phyloP scores from a whole-genome alignment of 768 basidiomycete genomes.

The Leccinum broughii region DNA sequence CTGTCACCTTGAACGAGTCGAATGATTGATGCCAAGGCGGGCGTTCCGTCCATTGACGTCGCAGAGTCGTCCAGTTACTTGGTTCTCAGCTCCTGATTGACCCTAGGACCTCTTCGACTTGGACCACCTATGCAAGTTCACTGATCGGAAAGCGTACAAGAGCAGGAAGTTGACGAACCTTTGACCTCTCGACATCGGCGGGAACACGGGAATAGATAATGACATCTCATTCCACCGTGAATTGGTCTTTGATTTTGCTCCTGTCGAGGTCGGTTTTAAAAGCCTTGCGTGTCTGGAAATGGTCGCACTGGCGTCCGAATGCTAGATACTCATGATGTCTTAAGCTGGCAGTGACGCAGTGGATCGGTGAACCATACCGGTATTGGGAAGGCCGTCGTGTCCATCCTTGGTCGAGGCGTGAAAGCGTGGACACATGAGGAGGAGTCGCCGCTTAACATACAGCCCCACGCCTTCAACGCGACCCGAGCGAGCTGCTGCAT shows the following conservation, averaged over 20 bases:
- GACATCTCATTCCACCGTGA: constrained; percentile 15
- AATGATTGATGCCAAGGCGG: background rate
- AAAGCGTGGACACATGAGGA: constrained; percentile 19
- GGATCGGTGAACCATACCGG: constrained; percentile 26
- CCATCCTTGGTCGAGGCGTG: constrained; percentile 16
- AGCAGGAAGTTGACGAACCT: background rate
- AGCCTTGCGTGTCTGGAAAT: constrained; percentile 45
- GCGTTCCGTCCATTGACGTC: too few species aligned
- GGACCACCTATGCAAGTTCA: too few species aligned
- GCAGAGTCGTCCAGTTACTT: too few species aligned
- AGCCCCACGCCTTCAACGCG: constrained; percentile 48
- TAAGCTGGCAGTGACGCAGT: background rate
- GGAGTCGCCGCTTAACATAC: constrained; percentile 28
- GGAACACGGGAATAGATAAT: constrained; percentile 40
- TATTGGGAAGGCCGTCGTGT: constrained; percentile 28
- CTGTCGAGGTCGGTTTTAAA: constrained; percentile 44
- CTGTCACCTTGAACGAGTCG: constrained; percentile 16
- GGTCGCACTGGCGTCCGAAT: constrained; percentile 46
- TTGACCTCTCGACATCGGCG: constrained; percentile 37
- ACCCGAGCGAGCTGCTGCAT: constrained; percentile 15
- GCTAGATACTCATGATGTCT: constrained; percentile 27
- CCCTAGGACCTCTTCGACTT: too few species aligned
- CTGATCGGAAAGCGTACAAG: too few species aligned
- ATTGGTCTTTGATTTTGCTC: constrained; percentile 35
- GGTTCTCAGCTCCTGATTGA: too few species aligned